Conservation (phyloP, 1,284 basidiomycete genomes). For the Trichosporon faecale region DNA sequence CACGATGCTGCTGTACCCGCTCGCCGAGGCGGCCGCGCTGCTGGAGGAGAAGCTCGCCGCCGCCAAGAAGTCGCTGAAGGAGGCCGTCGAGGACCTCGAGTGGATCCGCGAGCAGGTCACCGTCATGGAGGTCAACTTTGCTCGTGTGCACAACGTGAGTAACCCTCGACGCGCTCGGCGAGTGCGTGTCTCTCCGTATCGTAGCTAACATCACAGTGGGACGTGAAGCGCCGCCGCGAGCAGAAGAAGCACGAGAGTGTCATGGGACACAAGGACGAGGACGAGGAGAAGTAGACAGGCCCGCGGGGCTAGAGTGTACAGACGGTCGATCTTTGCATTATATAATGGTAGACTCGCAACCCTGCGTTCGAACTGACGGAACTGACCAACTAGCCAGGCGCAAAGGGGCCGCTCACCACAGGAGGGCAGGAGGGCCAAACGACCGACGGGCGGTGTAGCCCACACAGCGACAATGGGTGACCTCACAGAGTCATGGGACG, state of each 20-base stretch:
- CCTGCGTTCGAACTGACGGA: no score
- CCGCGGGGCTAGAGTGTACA: background rate
- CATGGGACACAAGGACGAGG: conserved; percentile 7
- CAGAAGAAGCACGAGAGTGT: conserved; percentile 11
- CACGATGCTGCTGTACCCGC: conserved; percentile 93
- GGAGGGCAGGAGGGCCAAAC: no score
- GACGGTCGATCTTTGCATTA: conserved; percentile 4
- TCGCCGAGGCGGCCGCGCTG: conserved; percentile 74
- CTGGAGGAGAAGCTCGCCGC: conserved; percentile 72
- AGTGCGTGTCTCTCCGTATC: no score
- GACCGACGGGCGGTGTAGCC: no score
- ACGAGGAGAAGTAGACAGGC: conserved; percentile 8
- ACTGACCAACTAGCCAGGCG: background rate
- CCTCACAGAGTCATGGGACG: no score
- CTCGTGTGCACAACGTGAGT: conserved; percentile 79
- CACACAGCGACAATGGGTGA: no score
- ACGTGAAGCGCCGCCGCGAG: conserved; percentile 46
- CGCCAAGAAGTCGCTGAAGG: conserved; percentile 67
- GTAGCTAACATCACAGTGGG: conserved; percentile 40
- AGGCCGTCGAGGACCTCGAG: conserved; percentile 82
- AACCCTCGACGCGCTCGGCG: no score
- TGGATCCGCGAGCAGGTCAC: conserved; percentile 91
- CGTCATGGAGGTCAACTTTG: conserved; percentile 97
- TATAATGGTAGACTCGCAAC: background rate
- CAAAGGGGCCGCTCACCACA: no score